Evolutionary conservation across 805 yeast species (phyloP).

Genomic region (Lipomyces starkeyi): DNA sequence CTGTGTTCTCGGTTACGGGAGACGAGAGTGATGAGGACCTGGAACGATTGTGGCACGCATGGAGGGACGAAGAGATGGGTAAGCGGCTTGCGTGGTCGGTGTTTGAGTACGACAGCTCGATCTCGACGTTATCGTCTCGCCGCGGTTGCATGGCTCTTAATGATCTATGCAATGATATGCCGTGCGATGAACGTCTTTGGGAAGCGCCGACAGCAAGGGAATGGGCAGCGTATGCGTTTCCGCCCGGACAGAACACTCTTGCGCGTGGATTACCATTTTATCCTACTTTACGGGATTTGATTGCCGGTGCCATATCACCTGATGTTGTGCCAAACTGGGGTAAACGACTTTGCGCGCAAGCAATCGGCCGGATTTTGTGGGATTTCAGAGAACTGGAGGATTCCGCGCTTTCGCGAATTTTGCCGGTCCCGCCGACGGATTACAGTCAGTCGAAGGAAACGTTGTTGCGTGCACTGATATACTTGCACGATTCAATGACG

Average conservation of each 20-base stretch:
- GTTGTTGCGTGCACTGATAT: conserved; percentile 28
- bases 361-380: conserved; percentile 38
- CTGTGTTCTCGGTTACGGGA: conserved; percentile 17
- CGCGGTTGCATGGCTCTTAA: conserved; percentile 38
- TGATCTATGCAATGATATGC: conserved; percentile 36
- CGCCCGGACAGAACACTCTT: conserved; percentile 16
- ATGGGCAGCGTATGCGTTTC: conserved; percentile 20
- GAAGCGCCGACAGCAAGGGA: conserved; percentile 32
- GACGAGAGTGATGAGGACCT: conserved; percentile 33
- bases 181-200: conserved; percentile 40
- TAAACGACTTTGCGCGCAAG: conserved; percentile 37
- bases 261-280: conserved; percentile 24
- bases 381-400: conserved; percentile 39
- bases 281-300: conserved; percentile 9
- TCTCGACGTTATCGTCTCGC: conserved; percentile 36
- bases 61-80: conserved; percentile 37
- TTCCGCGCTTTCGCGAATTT: conserved; percentile 25
- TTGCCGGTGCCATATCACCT: neutral
- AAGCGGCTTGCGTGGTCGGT: conserved; percentile 38
- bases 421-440: conserved; percentile 28
- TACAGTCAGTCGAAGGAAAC: conserved; percentile 25
- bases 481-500: conserved; percentile 26
- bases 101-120: conserved; percentile 39
- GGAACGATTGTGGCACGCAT: conserved; percentile 29
- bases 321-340: conserved; percentile 30